phyloP scores from a whole-genome alignment of 192 early-diverging fungal species.

The Rhizophagus sp. region DNA sequence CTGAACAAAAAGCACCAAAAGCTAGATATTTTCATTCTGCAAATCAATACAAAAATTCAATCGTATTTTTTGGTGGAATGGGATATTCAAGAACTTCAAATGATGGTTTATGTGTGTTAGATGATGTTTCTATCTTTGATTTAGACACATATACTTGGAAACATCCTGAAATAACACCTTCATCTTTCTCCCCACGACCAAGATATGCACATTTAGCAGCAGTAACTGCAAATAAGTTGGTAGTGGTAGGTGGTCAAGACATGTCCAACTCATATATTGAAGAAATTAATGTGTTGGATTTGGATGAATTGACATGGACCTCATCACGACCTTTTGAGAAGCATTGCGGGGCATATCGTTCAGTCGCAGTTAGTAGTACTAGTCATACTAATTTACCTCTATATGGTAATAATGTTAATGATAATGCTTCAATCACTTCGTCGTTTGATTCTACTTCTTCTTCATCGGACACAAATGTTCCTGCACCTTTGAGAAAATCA shows the following conservation, averaged over 20 bases:
- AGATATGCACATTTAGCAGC: conserved; percentile 80
- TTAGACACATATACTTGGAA: conserved; percentile 70
- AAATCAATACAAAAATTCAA: conserved; percentile 64
- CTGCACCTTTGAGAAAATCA: conserved; percentile 38
- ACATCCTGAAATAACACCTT: conserved; percentile 44
- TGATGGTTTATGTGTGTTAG: conserved; percentile 65
- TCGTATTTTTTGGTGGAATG: conserved; percentile 83
- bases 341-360: conserved; percentile 78
- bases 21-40: conserved; percentile 79
- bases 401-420: conserved; percentile 38
- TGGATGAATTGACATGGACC: conserved; percentile 68
- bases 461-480: conserved; percentile 22
- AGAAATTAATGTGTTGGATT: conserved; percentile 78
- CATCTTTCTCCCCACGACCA: conserved; percentile 58
- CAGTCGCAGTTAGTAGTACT: conserved; percentile 64
- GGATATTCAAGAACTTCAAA: conserved; percentile 56
- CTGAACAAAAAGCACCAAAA: conserved; percentile 44
- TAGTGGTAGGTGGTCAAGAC: conserved; percentile 79
- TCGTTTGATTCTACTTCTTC: conserved; percentile 33
- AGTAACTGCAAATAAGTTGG: conserved; percentile 61
- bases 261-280: conserved; percentile 74
- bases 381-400: conserved; percentile 44
- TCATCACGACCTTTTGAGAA: conserved; percentile 66
- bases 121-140: conserved; percentile 71
- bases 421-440: conserved; percentile 9